Evolutionary conservation across 805 yeast genomes (phyloP), one percentile per base, ranked within the genome.

Genomic region (Candida rishiriensis): DNA sequence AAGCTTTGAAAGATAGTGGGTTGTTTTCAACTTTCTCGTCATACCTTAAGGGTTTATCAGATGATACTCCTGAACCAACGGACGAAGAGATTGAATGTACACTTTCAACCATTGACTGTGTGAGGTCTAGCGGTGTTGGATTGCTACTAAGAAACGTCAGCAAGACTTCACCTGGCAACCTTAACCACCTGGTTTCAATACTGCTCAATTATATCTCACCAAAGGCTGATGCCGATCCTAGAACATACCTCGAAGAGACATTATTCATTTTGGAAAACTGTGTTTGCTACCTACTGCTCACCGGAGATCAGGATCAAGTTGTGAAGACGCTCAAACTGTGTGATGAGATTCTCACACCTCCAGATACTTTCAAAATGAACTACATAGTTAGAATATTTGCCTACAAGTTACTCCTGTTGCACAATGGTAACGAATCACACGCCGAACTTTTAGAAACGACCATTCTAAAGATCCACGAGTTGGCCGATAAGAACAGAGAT

Each of bases 71-170:
- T 0, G 98, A 91, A 62, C 99, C 99, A 11, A 78, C 95, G 2
- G 95, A 87, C 44, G 96, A 88, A 57, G 97, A 91, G 54, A 83
- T 93, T 40, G 96, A 89, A 50, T 77, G 87, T 5, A 87, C 98
- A 0, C 63, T 85, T 12, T 82, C 88, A 5, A 85, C 97, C 0
- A 67, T 84, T 36, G 96, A 90, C 52, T 91, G 97, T 60, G 73
- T 91, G 41, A 78, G 78, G 41, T 79, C 91, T 0, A 80, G 93
- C 49, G 76, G 77, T 40, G 66, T 89, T 5, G 63, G 74, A 3
- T 69, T 71, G 1, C 67, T 88, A 1, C 73, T 88, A 47, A 75
- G 73, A 39, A 71, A 71, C 16, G 70, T 81, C 10, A 68, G 76
- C 39, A 64, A 59, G 39, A 60, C 59, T 56, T 65, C 40, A 46